phyloP scores from a whole-genome alignment of 1,284 basidiomycete genomes.

The Pseudozyma hubeiensis region DNA sequence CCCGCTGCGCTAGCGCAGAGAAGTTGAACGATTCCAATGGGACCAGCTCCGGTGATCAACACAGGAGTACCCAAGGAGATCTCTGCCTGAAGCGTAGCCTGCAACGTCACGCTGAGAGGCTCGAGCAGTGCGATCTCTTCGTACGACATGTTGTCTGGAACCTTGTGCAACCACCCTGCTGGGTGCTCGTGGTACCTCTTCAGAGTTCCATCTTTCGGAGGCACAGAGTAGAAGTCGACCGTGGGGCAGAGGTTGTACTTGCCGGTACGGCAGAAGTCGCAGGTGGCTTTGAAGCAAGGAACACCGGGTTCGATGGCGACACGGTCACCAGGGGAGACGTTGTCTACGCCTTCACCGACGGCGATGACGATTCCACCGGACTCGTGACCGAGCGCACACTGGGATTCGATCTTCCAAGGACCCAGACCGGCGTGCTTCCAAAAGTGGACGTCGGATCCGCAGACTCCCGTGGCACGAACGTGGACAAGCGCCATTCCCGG shows the following conservation, averaged over 20 bases:
- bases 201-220: constrained; percentile 65
- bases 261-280: constrained; percentile 72
- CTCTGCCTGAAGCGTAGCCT: constrained; percentile 72
- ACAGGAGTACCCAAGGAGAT: constrained; percentile 70
- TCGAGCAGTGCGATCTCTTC: constrained; percentile 73
- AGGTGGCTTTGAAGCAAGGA: constrained; percentile 71
- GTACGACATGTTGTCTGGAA: constrained; percentile 69
- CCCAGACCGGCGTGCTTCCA: constrained; percentile 71
- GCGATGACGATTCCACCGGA: constrained; percentile 64
- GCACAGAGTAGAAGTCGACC: constrained; percentile 67
- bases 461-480: constrained; percentile 61
- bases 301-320: constrained; percentile 69
- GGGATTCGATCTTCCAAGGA: constrained; percentile 60
- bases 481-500: constrained; percentile 65
- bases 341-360: constrained; percentile 61
- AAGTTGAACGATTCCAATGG: constrained; percentile 73
- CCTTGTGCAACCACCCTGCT: constrained; percentile 73
- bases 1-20: constrained; percentile 72
- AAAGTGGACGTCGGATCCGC: constrained; percentile 71
- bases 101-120: constrained; percentile 72
- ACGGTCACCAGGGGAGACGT: constrained; percentile 59
- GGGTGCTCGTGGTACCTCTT: constrained; percentile 72
- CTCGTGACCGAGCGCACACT: constrained; percentile 65
- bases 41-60: constrained; percentile 66
- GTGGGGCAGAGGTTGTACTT: constrained; percentile 72